Evolutionary conservation across 306 rosid species (phyloP).

Genomic region (Pyrus betulifolia): DNA sequence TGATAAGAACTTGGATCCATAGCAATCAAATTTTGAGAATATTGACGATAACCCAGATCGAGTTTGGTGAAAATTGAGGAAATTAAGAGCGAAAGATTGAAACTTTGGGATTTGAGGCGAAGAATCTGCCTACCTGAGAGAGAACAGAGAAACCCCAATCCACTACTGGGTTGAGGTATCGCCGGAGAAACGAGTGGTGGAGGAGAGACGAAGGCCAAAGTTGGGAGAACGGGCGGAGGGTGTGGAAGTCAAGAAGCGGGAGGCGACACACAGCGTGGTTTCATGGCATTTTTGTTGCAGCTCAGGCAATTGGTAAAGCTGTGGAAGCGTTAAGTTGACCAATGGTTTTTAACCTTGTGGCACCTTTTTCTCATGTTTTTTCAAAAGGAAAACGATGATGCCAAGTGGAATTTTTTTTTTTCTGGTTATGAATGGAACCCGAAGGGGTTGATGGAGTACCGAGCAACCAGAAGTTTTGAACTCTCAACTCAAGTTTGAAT

Average conservation of each 20-base stretch:
- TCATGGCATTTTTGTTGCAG: background rate
- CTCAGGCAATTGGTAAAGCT: background rate
- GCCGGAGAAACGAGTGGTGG: background rate
- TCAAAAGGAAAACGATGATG: too few relatives aligned
- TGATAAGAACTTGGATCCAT: constrained; percentile 30
- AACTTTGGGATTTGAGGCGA: background rate
- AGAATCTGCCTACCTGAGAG: background rate
- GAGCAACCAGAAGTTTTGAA: too few relatives aligned
- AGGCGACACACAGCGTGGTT: background rate
- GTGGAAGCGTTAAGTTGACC: background rate
- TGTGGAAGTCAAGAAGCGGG: background rate
- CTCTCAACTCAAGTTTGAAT: too few relatives aligned
- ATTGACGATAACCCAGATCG: background rate
- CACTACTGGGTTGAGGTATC: background rate
- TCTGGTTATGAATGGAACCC: too few relatives aligned
- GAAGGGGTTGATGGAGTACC: too few relatives aligned
- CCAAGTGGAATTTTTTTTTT: too few relatives aligned
- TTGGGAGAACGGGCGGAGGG: background rate
- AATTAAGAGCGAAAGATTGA: background rate
- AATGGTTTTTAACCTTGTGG: background rate
- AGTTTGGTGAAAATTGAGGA: background rate
- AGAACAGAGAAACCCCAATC: background rate
- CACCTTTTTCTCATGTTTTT: background rate
- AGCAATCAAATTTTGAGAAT: background rate
- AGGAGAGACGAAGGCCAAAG: background rate